Base-by-base conservation (phyloP, 768 basidiomycete genomes). In the Chlorophyllum brunneum region DNA sequence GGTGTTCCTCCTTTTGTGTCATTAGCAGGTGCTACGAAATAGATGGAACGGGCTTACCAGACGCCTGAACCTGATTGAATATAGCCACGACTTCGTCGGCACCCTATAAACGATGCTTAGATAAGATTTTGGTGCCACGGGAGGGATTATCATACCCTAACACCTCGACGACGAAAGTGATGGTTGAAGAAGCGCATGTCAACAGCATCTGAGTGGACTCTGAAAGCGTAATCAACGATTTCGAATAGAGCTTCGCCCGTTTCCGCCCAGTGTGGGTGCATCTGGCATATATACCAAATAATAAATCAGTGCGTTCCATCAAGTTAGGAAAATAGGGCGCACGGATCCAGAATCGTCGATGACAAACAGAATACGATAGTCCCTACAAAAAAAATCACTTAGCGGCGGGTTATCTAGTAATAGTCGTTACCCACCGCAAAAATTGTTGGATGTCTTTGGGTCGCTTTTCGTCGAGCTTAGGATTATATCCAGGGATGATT, bases 311-410 rank as follows among this genome's bases (percentile, higher is more conserved):
- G n/a, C n/a, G n/a, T 18, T 23, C 18, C 16, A 30, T 40, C 36
- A 16, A 24, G 9, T 38, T 9, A 34, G 16, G 30, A 24, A 24
- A 16, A 30, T 26, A 13, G 22, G 15, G 60, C 59, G 1, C 54
- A 67, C 66, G 4, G 65, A 67, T 36, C 59, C 56, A 20, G 66
- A 67, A 54, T 67, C 66, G 47, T 67, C 65, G n/a, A 67, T 55
- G 23, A 66, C 50, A 49, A 67, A 65, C 24, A 62, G 45, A 26
- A 67, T 59, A 16, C 60, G 60, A 48, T 63, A 67, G 22, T 65
- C 56, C 16, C 66, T 66, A 37, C n/a, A n/a, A n/a, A 11, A 13
- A 20, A 27, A 42, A 48, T 9, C n/a, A 2, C 5, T 16, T 38
- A 24, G 39, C 23, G 18, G 31, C 24, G 8, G 26, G 15, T 7